Conservation (phyloP, 129 eudicot genomes). For the Pittosporum tobira region DNA sequence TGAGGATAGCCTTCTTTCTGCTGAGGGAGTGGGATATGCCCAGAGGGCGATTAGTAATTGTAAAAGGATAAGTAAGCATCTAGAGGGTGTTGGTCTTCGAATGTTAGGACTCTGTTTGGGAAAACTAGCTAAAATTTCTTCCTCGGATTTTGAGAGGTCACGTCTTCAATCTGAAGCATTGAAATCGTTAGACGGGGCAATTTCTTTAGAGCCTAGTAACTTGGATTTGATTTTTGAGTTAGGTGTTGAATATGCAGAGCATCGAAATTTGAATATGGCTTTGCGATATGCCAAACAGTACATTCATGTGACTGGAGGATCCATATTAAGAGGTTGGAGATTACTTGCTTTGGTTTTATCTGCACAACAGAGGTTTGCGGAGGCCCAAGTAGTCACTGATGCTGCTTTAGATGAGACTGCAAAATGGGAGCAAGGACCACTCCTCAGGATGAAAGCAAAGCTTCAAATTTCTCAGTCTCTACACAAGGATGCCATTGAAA, state of each 20-base stretch:
- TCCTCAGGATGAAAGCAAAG: slow-evolving; percentile 90
- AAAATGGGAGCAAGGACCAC: slow-evolving; percentile 94
- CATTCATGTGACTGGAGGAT: slow-evolving; percentile 81
- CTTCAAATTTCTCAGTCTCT: slow-evolving; percentile 67
- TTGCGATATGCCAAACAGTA: slow-evolving; percentile 66
- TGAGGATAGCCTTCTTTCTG: slow-evolving; percentile 49
- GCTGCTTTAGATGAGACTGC: slow-evolving; percentile 94
- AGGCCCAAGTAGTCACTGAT: slow-evolving; percentile 78
- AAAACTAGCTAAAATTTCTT: slow-evolving; percentile 57
- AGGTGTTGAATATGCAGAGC: slow-evolving; percentile 77
- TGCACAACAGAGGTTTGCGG: slow-evolving; percentile 66
- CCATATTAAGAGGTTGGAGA: slow-evolving; percentile 78
- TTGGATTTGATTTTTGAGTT: slow-evolving; percentile 64
- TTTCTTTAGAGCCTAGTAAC: slow-evolving; percentile 49
- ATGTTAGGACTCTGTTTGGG: slow-evolving; percentile 80
- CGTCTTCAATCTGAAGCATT: slow-evolving; percentile 76
- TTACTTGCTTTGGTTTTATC: slow-evolving; percentile 78
- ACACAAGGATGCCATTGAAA: slow-evolving; percentile 78
- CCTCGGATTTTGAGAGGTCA: slow-evolving; percentile 76
- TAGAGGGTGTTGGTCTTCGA: slow-evolving; percentile 72
- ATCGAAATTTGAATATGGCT: slow-evolving; percentile 65
- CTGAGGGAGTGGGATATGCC: slow-evolving; percentile 78
- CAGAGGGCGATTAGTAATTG: slow-evolving; percentile 51
- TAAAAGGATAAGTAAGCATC: slow-evolving; percentile 35
- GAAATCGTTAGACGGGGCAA: slow-evolving; percentile 66